phyloP scores from a whole-genome alignment of 768 basidiomycete species.

The Crucibulum laeve region DNA sequence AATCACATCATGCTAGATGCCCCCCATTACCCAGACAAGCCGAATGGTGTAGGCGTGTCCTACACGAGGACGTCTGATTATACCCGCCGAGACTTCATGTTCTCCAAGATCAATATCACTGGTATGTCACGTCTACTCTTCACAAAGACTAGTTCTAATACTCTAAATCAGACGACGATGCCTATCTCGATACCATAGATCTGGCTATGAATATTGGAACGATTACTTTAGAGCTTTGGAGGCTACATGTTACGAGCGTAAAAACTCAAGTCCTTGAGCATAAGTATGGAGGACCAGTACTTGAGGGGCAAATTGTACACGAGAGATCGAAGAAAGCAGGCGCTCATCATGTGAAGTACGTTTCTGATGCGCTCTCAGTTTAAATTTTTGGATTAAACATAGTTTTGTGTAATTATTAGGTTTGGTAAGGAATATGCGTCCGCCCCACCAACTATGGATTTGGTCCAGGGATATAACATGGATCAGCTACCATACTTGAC shows the following conservation, averaged over 20 bases:
- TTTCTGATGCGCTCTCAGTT: not conserved
- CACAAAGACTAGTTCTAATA: not conserved
- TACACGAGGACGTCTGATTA: constrained; percentile 24
- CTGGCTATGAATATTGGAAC: constrained; percentile 19
- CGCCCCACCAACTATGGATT: constrained; percentile 21
- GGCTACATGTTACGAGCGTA: constrained; percentile 17
- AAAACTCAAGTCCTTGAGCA: constrained; percentile 18
- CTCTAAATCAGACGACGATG: constrained; percentile 13
- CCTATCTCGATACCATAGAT: constrained; percentile 15
- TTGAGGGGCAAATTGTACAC: constrained; percentile 24
- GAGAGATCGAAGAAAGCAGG: constrained; percentile 29
- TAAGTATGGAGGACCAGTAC: constrained; percentile 15
- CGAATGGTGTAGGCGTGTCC: constrained; percentile 18
- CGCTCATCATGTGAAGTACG: constrained; percentile 25
- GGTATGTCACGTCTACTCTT: constrained; percentile 10
- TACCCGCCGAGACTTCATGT: constrained; percentile 24
- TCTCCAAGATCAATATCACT: constrained; percentile 19
- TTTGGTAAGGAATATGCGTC: constrained; percentile 26
- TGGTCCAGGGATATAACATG: constrained; percentile 17
- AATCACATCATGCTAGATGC: constrained; percentile 22
- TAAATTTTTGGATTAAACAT: not conserved
- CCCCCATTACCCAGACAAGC: constrained; percentile 13
- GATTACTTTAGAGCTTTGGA: constrained; percentile 27
- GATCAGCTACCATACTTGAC: constrained; percentile 20
- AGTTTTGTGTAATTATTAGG: constrained; percentile 9